Evolutionary conservation across 768 basidiomycete genomes (phyloP).

Genomic region (Gymnopilus junonius): DNA sequence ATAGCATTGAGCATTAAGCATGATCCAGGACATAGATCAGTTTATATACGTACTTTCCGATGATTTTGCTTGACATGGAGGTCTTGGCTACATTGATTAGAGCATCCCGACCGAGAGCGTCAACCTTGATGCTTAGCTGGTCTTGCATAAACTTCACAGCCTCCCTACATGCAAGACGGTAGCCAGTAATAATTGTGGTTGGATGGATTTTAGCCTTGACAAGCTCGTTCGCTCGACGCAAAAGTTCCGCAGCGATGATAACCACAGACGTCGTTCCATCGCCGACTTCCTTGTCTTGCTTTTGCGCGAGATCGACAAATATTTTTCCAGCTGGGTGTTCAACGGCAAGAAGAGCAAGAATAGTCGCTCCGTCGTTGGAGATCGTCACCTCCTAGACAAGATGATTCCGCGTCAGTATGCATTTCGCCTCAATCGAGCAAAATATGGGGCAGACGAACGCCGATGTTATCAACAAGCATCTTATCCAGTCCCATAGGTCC

Average conservation of each 20-base stretch:
- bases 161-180: conserved; percentile 94
- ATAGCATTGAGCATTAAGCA: not conserved
- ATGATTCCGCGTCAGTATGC: conserved; percentile 7
- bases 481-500: conserved; percentile 96
- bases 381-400: conserved; percentile 91
- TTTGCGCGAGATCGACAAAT: conserved; percentile 97
- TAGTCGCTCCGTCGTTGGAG: conserved; percentile 99
- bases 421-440: not conserved
- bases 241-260: conserved; percentile 95
- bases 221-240: conserved; percentile 95
- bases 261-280: conserved; percentile 99
- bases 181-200: conserved; percentile 98
- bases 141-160: conserved; percentile 99
- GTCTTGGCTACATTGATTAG: conserved; percentile 97
- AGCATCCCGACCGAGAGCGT: conserved; percentile 88
- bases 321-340: conserved; percentile 98
- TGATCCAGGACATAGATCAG: not conserved
- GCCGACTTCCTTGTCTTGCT: conserved; percentile 99
- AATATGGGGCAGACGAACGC: conserved; percentile 54
- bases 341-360: conserved; percentile 89
- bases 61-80: conserved; percentile 98
- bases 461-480: conserved; percentile 98
- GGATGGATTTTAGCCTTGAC: conserved; percentile 99
- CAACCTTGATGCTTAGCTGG: conserved; percentile 94
- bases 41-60: conserved; percentile 78